Conservation (phyloP, 208 protist species). For the Histomonas meleagridis region DNA sequence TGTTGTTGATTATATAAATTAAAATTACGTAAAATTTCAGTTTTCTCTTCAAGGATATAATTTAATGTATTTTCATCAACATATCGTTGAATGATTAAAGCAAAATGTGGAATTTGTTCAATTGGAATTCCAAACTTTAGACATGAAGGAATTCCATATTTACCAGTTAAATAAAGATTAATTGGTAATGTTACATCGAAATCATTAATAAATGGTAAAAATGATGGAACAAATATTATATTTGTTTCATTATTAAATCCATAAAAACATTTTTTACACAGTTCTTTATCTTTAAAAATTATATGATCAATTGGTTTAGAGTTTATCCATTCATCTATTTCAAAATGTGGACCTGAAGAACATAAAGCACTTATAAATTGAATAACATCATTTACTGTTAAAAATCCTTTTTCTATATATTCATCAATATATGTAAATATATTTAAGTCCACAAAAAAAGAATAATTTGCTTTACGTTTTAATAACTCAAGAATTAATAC, state of each 20-base stretch:
- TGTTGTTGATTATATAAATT: neutral
- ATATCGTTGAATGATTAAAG: neutral
- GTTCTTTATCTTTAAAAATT: neutral
- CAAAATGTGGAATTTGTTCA: neutral
- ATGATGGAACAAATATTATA: neutral
- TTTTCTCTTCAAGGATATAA: neutral
- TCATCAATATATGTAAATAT: neutral
- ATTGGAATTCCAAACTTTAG: neutral
- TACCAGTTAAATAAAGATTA: slow-evolving; percentile 1
- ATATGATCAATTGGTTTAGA: neutral
- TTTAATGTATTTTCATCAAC: neutral
- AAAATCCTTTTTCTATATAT: neutral
- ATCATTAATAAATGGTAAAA: neutral
- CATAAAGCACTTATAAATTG: too few species aligned
- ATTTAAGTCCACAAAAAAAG: neutral
- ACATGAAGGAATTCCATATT: neutral
- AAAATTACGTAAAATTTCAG: neutral
- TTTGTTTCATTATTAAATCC: neutral
- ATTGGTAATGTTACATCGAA: neutral
- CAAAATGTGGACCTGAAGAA: neutral
- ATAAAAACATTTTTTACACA: neutral
- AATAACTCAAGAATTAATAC: neutral
- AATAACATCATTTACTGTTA: neutral
- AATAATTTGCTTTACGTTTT: neutral
- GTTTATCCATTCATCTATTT: slow-evolving; percentile 4